Percentiles rank a stretch among this genome's conserved stretches.
Conservation (phyloP, 169 alveolate species). For the Plasmodium blacklocki region DNA sequence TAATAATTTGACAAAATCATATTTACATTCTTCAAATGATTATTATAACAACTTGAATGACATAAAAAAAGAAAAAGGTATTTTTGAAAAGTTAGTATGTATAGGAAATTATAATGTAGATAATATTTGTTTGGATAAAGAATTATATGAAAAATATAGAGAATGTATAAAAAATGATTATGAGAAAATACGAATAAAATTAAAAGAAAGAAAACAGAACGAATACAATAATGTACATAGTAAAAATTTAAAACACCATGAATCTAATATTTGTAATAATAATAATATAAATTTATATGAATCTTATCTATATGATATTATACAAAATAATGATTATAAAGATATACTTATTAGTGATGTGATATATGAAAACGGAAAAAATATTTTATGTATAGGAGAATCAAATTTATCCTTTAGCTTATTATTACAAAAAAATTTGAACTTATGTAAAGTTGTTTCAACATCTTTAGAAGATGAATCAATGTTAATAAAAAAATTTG, state of each 20-base stretch:
- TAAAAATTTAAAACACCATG: too few species aligned
- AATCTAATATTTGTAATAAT: too few species aligned
- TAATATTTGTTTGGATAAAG: not conserved
- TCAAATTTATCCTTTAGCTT: constrained; percentile 47
- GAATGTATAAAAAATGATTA: constrained; percentile 18
- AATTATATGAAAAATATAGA: constrained; percentile 10
- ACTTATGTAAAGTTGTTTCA: constrained; percentile 25
- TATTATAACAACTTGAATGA: not conserved
- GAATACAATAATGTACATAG: not conserved
- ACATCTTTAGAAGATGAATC: constrained; percentile 23
- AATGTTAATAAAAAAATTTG: constrained; percentile 15
- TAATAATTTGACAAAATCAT: not conserved
- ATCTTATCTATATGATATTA: constrained; percentile 18
- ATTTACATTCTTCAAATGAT: not conserved
- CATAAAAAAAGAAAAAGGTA: constrained; percentile 16
- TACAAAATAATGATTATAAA: constrained; percentile 22
- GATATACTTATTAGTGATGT: constrained; percentile 57
- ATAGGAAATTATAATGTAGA: constrained; percentile 24
- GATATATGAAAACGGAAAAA: constrained; percentile 39
- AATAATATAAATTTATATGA: not conserved
- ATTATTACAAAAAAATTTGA: constrained; percentile 19
- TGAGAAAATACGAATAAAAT: constrained; percentile 11
- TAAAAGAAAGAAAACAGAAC: not conserved
- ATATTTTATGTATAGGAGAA: constrained; percentile 57
- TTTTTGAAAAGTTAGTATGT: constrained; percentile 26